phyloP scores from a whole-genome alignment of 2,329 filamentous ascomycete genomes.

The Lasiodiplodia gonubiensis region DNA sequence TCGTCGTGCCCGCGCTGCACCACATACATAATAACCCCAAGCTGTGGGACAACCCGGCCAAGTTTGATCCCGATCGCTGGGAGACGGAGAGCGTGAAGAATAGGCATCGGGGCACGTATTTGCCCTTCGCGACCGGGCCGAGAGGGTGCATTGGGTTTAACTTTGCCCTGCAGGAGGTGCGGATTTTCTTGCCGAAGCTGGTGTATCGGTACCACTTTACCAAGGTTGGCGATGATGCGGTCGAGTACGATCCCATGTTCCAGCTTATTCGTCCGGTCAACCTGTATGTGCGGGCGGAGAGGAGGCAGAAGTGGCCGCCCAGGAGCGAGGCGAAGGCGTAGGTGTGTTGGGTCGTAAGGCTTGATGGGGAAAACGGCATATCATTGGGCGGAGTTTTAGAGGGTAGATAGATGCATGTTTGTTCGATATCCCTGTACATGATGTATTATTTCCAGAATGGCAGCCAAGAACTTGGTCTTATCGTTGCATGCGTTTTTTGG shows the following conservation, averaged over 20 bases:
- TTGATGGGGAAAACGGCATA: neutral
- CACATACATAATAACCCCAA: constrained; percentile 58
- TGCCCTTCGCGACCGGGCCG: constrained; percentile 64
- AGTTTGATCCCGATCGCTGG: constrained; percentile 67
- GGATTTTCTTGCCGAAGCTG: constrained; percentile 64
- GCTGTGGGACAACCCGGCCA: constrained; percentile 63
- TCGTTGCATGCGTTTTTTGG: too few relatives aligned
- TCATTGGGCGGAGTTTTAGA: neutral
- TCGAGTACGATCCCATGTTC: constrained; percentile 66
- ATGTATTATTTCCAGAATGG: neutral
- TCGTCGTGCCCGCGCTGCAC: constrained; percentile 60
- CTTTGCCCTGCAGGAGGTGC: constrained; percentile 66
- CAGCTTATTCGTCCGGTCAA: constrained; percentile 63
- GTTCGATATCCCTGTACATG: neutral
- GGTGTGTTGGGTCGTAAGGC: neutral
- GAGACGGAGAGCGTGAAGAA: constrained; percentile 60
- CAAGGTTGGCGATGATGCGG: constrained; percentile 55
- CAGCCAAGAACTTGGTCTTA: too few relatives aligned
- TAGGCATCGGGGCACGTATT: constrained; percentile 56
- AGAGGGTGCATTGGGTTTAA: constrained; percentile 69
- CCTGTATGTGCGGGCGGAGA: constrained; percentile 59
- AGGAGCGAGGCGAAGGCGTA: neutral
- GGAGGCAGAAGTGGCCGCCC: constrained; percentile 56
- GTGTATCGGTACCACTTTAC: constrained; percentile 64
- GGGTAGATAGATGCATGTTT: neutral